phyloP scores from a whole-genome alignment of 495 filamentous ascomycete species.

The Neurospora cerealis region DNA sequence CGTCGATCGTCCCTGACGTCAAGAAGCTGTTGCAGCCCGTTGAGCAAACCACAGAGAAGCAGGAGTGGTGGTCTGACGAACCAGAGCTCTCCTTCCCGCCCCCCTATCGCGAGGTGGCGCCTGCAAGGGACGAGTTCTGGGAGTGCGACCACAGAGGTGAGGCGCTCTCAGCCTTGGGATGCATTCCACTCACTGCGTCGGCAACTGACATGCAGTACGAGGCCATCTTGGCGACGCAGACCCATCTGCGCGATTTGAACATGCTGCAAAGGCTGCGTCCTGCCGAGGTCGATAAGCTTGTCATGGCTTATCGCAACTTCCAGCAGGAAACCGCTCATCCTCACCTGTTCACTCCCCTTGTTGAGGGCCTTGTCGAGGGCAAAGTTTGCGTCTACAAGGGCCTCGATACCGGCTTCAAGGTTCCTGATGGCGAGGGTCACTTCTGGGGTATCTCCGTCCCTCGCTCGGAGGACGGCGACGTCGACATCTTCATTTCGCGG shows the following conservation, averaged over 20 bases:
- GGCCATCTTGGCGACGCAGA: slow-evolving; percentile 11
- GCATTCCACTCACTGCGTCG: slow-evolving; percentile 8
- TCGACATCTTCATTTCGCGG: slow-evolving; percentile 17
- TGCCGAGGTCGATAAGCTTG: slow-evolving; percentile 8
- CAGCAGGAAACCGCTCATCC: slow-evolving; percentile 3
- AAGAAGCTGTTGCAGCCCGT: not conserved
- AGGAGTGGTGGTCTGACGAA: not conserved
- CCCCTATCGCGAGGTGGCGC: slow-evolving; percentile 4
- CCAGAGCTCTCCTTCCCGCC: not conserved
- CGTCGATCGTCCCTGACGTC: slow-evolving; percentile 4
- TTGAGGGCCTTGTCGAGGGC: slow-evolving; percentile 9
- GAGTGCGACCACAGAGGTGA: slow-evolving; percentile 5
- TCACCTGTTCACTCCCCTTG: slow-evolving; percentile 5
- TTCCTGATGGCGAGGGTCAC: slow-evolving; percentile 12
- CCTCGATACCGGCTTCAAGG: slow-evolving; percentile 15
- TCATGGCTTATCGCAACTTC: slow-evolving; percentile 9
- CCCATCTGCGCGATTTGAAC: slow-evolving; percentile 11
- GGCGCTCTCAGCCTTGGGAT: slow-evolving; percentile 8
- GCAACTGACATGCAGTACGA: slow-evolving; percentile 9
- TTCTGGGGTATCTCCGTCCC: slow-evolving; percentile 16
- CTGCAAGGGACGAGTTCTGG: slow-evolving; percentile 14
- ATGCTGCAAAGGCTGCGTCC: slow-evolving; percentile 14
- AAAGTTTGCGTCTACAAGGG: slow-evolving; percentile 13
- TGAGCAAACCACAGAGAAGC: not conserved
- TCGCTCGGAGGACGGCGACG: not conserved